phyloP scores from a whole-genome alignment of 1,284 basidiomycete genomes.

The Cutaneotrichosporon sp. region DNA sequence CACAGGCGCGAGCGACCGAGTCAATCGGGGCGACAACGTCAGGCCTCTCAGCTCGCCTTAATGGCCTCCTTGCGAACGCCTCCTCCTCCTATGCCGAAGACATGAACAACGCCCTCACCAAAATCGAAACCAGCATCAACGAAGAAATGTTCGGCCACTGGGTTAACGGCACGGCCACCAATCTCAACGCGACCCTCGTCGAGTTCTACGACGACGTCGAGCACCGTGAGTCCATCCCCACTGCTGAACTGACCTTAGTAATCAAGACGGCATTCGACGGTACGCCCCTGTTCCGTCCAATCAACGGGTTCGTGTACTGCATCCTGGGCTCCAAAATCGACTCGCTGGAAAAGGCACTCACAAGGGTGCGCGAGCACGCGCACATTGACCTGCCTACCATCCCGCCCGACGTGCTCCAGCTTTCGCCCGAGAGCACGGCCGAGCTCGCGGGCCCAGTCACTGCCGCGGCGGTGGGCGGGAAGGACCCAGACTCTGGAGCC shows the following conservation, averaged over 20 bases:
- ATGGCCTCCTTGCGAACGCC: conserved; percentile 74
- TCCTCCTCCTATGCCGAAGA: conserved; percentile 70
- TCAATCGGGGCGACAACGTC: conserved; percentile 66
- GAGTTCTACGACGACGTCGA: conserved; percentile 56
- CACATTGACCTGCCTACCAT: conserved; percentile 72
- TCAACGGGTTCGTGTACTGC: conserved; percentile 85
- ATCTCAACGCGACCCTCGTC: conserved; percentile 66
- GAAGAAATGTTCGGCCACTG: conserved; percentile 78
- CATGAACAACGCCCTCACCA: conserved; percentile 69
- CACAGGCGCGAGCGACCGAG: conserved; percentile 61
- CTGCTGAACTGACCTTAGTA: conserved; percentile 21
- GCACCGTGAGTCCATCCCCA: conserved; percentile 31
- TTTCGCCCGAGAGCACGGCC: conserved; percentile 67
- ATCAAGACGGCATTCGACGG: conserved; percentile 74
- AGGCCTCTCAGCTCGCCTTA: conserved; percentile 70
- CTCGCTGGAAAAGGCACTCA: conserved; percentile 80
- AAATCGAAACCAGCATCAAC: conserved; percentile 74
- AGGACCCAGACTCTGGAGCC: conserved; percentile 61
- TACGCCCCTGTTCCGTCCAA: conserved; percentile 73
- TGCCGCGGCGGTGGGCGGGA: conserved; percentile 70
- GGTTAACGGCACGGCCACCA: conserved; percentile 87
- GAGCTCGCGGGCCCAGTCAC: conserved; percentile 77
- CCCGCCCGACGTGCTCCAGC: conserved; percentile 68
- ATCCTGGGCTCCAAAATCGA: conserved; percentile 85
- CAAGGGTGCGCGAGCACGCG: conserved; percentile 87